Conservation (phyloP, 2,329 filamentous ascomycete species). For the Nothophaeocryptopus gaeumannii region DNA sequence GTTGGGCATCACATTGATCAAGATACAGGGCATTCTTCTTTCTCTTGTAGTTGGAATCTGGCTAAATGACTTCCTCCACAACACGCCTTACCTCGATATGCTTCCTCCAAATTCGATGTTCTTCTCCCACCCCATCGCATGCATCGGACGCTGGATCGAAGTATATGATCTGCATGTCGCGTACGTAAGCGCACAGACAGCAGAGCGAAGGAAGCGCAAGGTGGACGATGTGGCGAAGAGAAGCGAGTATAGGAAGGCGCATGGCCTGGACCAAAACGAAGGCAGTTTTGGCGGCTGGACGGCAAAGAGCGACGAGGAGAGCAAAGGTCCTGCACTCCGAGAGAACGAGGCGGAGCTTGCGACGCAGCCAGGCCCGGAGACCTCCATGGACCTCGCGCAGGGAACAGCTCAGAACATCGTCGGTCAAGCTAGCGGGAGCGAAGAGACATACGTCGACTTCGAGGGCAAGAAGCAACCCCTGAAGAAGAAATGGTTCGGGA, state of each 20-base stretch:
- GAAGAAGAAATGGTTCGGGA: slow-evolving; percentile 76
- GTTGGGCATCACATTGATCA: neutral
- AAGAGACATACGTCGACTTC: slow-evolving; percentile 41
- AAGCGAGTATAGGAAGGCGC: slow-evolving; percentile 77
- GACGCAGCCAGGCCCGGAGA: slow-evolving; percentile 2
- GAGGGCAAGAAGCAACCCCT: slow-evolving; percentile 53
- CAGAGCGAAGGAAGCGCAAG: slow-evolving; percentile 68
- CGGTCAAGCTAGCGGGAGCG: slow-evolving; percentile 27
- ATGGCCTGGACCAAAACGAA: slow-evolving; percentile 66
- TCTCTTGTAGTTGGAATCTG: slow-evolving; percentile 70
- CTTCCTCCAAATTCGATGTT: slow-evolving; percentile 70
- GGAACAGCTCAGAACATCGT: slow-evolving; percentile 32
- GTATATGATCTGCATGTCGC: slow-evolving; percentile 75
- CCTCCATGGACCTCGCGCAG: slow-evolving; percentile 12
- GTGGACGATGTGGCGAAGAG: slow-evolving; percentile 87
- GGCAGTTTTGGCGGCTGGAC: slow-evolving; percentile 52
- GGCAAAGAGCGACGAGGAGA: slow-evolving; percentile 36
- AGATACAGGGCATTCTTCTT: slow-evolving; percentile 60
- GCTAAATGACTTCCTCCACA: slow-evolving; percentile 72
- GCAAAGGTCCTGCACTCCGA: slow-evolving; percentile 34
- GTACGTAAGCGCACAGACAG: slow-evolving; percentile 65
- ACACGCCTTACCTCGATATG: slow-evolving; percentile 75
- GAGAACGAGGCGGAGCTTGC: slow-evolving; percentile 38
- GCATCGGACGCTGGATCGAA: slow-evolving; percentile 62
- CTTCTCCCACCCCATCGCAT: slow-evolving; percentile 66